Conservation (phyloP, 176 grass and related monocot species). For the Eremochloa ophiuroides region DNA sequence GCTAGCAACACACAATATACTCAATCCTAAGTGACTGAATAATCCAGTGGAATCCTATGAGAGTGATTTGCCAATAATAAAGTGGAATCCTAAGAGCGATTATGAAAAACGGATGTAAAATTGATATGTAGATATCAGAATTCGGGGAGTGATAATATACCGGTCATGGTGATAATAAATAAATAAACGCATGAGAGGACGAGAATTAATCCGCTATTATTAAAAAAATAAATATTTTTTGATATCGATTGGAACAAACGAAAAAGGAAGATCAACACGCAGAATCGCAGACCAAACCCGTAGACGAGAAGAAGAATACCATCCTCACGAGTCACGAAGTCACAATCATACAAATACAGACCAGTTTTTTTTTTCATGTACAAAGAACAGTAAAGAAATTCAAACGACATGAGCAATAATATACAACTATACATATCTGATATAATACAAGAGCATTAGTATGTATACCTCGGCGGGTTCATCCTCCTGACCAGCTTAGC, state of each 20-base stretch:
- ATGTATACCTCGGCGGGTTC: constrained; percentile 45
- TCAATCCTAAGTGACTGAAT: not conserved
- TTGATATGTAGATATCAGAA: no score
- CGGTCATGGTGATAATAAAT: no score
- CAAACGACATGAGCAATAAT: not conserved
- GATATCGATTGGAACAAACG: not conserved
- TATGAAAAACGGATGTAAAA: not conserved
- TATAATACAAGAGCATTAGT: not conserved
- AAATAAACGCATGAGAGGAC: no score
- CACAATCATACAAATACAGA: not conserved
- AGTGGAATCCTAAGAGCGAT: not conserved
- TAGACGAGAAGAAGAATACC: not conserved
- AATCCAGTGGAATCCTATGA: not conserved
- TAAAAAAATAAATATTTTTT: not conserved
- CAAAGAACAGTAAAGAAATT: not conserved
- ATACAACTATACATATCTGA: not conserved
- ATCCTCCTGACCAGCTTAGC: constrained; percentile 50
- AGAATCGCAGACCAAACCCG: not conserved
- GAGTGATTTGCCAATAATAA: not conserved
- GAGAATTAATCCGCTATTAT: no score
- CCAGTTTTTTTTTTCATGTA: not conserved
- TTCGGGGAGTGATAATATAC: not conserved
- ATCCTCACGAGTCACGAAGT: not conserved
- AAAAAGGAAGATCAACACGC: not conserved
- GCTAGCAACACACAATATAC: not conserved